Evolutionary conservation across 345 rosid species (phyloP), one percentile per base, ranked within the genome.

Genomic region (Acer saccharum): DNA sequence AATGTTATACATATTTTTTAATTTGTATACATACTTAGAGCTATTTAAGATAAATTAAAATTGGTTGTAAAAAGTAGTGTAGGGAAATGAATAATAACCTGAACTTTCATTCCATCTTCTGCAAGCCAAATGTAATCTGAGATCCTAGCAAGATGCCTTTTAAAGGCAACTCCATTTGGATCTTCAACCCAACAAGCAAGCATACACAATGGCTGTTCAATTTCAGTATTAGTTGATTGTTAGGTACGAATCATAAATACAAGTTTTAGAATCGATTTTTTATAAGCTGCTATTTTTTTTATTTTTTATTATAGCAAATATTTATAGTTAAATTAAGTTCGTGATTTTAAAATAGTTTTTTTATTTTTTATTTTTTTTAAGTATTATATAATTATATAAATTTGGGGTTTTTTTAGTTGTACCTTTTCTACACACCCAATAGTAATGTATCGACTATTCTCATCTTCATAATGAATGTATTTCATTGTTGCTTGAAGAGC

Each of bases 141-240:
- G 35, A 88, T 35, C 64, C 91, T 81, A 0, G 90, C 86, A 8
- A 92, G 88, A 74, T 90, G 93, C 77, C 87, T 89, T 78, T 90
- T 89, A 70, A 85, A 89, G 67, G 65, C 55, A 79, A 67, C 81
- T 10, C 94, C 87, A 2, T 92, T 54, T 1, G 93, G 89, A 82
- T 92, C 89, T 83, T 92, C 94, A 43, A 81, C 88, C 94, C 93
- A 90, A 41, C 93, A 92, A 77, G 93, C 86, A 48, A 92, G 86
- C 90, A 84, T 89, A 68, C 90, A 83, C 4, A 91, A 50, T 43
- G 77, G 55, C 83, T 86, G 65, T 32, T 54, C 32, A 69, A 78
- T 72, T n/a, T 10, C n/a, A 71, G 16, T 16, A n/a, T 21, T 18
- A 0, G 21, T 18, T 27, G 14, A 23, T 2, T 44, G 21, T 18